Evolutionary conservation across 2,329 filamentous ascomycete species (phyloP).

Genomic region (Plenodomus tracheiphilus): DNA sequence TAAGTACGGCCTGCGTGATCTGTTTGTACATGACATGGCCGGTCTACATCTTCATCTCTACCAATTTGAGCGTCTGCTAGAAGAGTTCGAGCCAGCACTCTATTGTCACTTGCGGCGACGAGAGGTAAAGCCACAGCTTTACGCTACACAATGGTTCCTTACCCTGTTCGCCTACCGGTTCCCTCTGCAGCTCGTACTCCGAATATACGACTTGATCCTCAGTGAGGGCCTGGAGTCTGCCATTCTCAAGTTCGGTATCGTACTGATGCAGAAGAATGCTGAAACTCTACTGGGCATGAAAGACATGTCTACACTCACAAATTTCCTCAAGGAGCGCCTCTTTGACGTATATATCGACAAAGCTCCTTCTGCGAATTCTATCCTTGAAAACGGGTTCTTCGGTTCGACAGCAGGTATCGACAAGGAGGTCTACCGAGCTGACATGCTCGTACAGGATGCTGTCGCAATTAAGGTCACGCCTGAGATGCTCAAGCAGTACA

Average conservation of each 20-base stretch:
- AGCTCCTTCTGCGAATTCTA: constrained; percentile 85
- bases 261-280: constrained; percentile 94
- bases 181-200: constrained; percentile 90
- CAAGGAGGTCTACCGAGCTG: constrained; percentile 93
- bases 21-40: constrained; percentile 96
- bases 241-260: constrained; percentile 91
- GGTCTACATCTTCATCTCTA: constrained; percentile 91
- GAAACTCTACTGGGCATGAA: constrained; percentile 77
- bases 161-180: constrained; percentile 99
- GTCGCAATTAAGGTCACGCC: constrained; percentile 84
- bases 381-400: constrained; percentile 96
- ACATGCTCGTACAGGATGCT: constrained; percentile 89
- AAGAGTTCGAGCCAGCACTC: constrained; percentile 90
- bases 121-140: constrained; percentile 86
- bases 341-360: constrained; percentile 98
- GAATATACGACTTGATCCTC: constrained; percentile 93
- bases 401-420: constrained; percentile 87
- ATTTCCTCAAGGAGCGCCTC: constrained; percentile 87
- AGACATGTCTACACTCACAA: constrained; percentile 88
- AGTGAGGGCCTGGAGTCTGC: constrained; percentile 87
- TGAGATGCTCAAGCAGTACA: constrained; percentile 79
- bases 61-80: constrained; percentile 90
- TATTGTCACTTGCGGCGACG: constrained; percentile 92
- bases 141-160: constrained; percentile 98
- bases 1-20: constrained; percentile 87